These are phyloP conservation scores for Colletotrichum sp. DNA, from an alignment of 2,329 filamentous ascomycete genomes.

Conservation along the genomic window DNA sequence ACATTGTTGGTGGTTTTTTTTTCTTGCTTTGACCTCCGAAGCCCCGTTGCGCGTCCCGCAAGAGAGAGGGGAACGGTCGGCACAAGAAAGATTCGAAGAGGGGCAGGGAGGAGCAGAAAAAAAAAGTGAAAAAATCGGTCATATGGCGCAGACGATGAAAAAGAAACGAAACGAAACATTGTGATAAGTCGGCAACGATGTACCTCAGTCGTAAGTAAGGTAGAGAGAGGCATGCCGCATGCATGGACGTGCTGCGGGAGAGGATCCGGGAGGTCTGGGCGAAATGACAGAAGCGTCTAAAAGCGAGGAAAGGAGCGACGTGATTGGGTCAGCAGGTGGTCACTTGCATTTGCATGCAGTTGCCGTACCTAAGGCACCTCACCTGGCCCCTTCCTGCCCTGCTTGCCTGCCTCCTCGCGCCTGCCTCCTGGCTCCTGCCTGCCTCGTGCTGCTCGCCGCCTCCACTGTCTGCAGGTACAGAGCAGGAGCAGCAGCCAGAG, in stretches of 20 bases:
- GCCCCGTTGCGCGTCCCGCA: not conserved
- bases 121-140: not conserved
- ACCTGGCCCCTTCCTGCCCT: not conserved
- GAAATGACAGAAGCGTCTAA: constrained; percentile 1
- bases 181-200: not conserved
- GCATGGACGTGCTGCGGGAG: constrained; percentile 6
- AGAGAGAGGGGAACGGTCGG: not conserved
- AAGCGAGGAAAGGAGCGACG: not conserved
- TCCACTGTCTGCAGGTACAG: not conserved
- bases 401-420: not conserved
- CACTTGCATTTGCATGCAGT: not conserved
- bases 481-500: not conserved
- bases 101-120: not conserved
- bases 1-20: not conserved
- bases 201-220: not conserved
- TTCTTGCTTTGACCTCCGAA: constrained; percentile 2
- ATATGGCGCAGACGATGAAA: not conserved
- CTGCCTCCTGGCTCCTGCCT: not conserved
- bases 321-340: not conserved
- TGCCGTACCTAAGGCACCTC: not conserved
- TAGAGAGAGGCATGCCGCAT: not conserved
- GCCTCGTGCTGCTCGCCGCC: not conserved
- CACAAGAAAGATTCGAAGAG: not conserved
- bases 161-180: constrained; percentile 17
- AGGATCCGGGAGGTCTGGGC: constrained; percentile 12